A percentile compares a stretch with the other conserved stretches of the same genome.
phyloP scores from a whole-genome alignment of 768 basidiomycete genomes.

The Boletellus sp. region DNA sequence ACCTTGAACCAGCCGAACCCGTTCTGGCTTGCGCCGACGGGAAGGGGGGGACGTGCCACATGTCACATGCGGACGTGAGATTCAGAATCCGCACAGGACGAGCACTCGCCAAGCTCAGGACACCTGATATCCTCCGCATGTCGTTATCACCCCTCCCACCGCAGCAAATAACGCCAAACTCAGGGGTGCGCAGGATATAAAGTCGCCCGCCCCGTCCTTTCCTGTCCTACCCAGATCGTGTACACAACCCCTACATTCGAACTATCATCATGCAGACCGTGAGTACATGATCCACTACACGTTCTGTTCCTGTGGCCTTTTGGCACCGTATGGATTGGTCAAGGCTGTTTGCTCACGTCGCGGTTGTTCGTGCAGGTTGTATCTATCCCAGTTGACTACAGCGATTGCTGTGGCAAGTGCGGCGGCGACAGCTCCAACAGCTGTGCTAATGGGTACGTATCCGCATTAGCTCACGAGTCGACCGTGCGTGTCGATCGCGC shows the following conservation, averaged over 20 bases:
- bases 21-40: no score
- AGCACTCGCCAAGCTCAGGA: no score
- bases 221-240: not conserved
- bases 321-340: not conserved
- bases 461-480: not conserved
- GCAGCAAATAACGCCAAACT: no score
- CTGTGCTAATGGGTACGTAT: constrained; percentile 9
- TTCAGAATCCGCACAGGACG: no score
- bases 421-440: constrained; percentile 1
- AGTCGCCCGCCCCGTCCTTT: no score
- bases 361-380: constrained; percentile 5
- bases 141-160: no score
- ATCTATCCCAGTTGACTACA: constrained; percentile 9
- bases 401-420: constrained; percentile 18
- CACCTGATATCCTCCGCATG: no score
- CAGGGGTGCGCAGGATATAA: no score
- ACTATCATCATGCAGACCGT: constrained; percentile 19
- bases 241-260: not conserved
- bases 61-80: no score
- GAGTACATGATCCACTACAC: constrained; percentile 1
- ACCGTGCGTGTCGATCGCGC: not conserved
- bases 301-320: not conserved
- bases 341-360: no score
- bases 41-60: no score
- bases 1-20: no score